Conservation (phyloP, 1,284 basidiomycete species). For the Melampsora americana region DNA sequence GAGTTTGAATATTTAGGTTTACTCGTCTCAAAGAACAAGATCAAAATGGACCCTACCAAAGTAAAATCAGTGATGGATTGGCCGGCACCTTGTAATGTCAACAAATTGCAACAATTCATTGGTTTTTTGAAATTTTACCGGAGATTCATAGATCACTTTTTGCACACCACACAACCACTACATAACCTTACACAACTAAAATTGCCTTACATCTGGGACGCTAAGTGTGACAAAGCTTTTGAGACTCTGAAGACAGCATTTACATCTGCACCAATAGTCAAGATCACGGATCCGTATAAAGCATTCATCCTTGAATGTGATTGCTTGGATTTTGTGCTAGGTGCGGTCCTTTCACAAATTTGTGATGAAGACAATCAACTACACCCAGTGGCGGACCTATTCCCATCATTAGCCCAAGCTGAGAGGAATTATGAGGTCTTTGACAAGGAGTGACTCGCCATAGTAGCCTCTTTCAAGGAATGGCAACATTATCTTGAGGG, state of each 20-base stretch:
- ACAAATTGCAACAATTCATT: background rate
- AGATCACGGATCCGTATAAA: background rate
- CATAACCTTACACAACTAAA: background rate
- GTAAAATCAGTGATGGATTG: background rate
- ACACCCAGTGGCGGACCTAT: slow-evolving; percentile 16
- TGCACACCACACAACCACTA: background rate
- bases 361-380: background rate
- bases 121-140: too few species aligned
- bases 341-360: slow-evolving; percentile 1
- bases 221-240: background rate
- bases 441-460: background rate
- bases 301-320: slow-evolving; percentile 29
- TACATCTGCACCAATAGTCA: slow-evolving; percentile 55
- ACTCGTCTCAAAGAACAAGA: too few species aligned
- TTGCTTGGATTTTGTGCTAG: slow-evolving; percentile 19
- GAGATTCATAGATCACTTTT: slow-evolving; percentile 1
- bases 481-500: background rate
- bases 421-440: slow-evolving; percentile 7
- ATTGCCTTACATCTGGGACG: background rate
- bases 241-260: too few species aligned
- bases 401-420: background rate
- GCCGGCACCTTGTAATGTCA: background rate
- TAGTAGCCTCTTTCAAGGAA: background rate
- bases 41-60: background rate
- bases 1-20: too few species aligned